Base-by-base conservation (phyloP, 306 rosid species). In the Canavalia ensiformis region DNA sequence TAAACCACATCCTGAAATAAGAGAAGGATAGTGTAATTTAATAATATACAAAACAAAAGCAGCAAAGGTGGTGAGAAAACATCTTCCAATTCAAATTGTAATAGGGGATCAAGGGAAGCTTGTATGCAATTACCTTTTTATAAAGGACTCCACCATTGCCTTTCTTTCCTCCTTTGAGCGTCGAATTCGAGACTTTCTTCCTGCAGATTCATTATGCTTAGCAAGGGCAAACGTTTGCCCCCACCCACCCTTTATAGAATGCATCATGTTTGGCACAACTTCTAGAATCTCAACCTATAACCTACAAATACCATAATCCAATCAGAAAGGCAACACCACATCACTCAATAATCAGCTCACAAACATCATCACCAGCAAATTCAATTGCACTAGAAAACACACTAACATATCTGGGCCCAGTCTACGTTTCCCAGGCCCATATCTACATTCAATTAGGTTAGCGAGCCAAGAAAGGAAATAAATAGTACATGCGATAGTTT, bases 141-240 rank as follows among this genome's bases (percentile, higher is more conserved):
- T 93, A 80, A 96, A 96, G 76, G 94, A 80, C 71, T 92, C 94
- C 56, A 92, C 97, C 99, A 93, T 88, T 58, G 91, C 90, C 89
- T 96, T 96, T 82, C 98, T 81, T 85, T 96, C 94, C 81, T 93
- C 88, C 87, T 96, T 96, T 33, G 98, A 92, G 41, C 90, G 97
- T 68, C 98, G 94, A 84, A 92, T 90, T 29, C 98, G 90, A 28
- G 97, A 52, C 81, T 88, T 96, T 88, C 87, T 92, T 42, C 93
- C 90, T 56, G 93, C 95, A 47, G 94, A 87, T 51, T 90, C 98
- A 80, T 93, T 96, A 59, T 82, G 81, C 82, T 87, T 92, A 34
- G 99, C 98, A 29, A 96, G 94, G 86, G 97, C 99, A 88, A 93
- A 92, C 3, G 97, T 88, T 87, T 79, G 90, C 82, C 94, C 95